phyloP scores from a whole-genome alignment of 2,329 filamentous ascomycete species.

The Xylaria sp. region DNA sequence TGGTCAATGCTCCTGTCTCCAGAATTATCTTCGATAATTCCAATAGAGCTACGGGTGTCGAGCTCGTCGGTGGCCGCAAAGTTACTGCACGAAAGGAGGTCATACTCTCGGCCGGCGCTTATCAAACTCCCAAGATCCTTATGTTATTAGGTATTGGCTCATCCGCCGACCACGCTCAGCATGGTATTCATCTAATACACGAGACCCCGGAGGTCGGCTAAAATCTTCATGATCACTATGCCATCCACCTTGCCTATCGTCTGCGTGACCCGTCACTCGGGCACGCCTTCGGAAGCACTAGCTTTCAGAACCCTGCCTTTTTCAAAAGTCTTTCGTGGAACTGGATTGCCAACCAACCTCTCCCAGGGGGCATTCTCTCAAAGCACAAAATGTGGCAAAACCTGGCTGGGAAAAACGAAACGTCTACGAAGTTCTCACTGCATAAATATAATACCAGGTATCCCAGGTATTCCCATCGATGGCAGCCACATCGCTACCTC shows the following conservation, averaged over 20 bases:
- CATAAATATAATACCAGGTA: slow-evolving; percentile 40
- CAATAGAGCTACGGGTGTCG: slow-evolving; percentile 56
- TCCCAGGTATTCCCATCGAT: slow-evolving; percentile 42
- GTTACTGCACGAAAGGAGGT: slow-evolving; percentile 49
- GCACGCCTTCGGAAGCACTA: slow-evolving; percentile 43
- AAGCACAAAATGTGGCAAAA: slow-evolving; percentile 31
- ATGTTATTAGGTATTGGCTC: slow-evolving; percentile 53
- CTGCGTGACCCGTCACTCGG: slow-evolving; percentile 45
- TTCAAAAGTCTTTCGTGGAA: slow-evolving; percentile 44
- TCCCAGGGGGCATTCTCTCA: slow-evolving; percentile 36
- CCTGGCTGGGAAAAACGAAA: slow-evolving; percentile 37
- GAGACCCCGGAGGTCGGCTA: slow-evolving; percentile 47
- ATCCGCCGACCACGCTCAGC: slow-evolving; percentile 44
- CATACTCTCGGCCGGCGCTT: slow-evolving; percentile 50
- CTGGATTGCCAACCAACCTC: slow-evolving; percentile 41
- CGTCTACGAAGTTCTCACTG: slow-evolving; percentile 41
- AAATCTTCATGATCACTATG: slow-evolving; percentile 47
- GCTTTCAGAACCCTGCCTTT: slow-evolving; percentile 40
- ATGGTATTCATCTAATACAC: slow-evolving; percentile 51
- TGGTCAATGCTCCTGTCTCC: slow-evolving; percentile 38
- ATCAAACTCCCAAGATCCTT: slow-evolving; percentile 50
- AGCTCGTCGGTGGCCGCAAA: slow-evolving; percentile 49
- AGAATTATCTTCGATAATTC: slow-evolving; percentile 7
- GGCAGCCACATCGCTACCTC: slow-evolving; percentile 43
- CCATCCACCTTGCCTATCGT: slow-evolving; percentile 43